These are phyloP conservation scores for Achaetomium macrosporum DNA, from an alignment of 2,329 filamentous ascomycete species.

Conservation along the genomic window DNA sequence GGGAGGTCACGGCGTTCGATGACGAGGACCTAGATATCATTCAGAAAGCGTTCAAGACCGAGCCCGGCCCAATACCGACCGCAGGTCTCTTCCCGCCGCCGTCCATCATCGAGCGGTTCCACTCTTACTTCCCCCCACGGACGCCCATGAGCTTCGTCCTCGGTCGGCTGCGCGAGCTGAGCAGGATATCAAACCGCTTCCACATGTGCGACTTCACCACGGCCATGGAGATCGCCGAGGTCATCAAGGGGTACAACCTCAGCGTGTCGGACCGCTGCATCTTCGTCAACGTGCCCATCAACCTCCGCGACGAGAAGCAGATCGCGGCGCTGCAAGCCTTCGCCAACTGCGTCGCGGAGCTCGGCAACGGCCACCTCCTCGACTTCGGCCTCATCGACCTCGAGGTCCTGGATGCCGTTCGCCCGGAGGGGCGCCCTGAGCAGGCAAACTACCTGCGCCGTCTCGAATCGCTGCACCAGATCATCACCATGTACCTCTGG, in stretches of 20 bases:
- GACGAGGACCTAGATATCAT: slow-evolving; percentile 60
- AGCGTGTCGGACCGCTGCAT: slow-evolving; percentile 68
- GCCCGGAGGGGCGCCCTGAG: slow-evolving; percentile 31
- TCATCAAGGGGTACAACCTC: slow-evolving; percentile 67
- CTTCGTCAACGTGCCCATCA: slow-evolving; percentile 66
- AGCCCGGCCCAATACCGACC: slow-evolving; percentile 59
- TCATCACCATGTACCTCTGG: slow-evolving; percentile 85
- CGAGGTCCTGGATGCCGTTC: slow-evolving; percentile 62
- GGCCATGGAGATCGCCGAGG: slow-evolving; percentile 61
- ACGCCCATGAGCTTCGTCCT: slow-evolving; percentile 83
- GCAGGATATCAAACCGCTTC: slow-evolving; percentile 59
- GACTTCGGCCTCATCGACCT: slow-evolving; percentile 66
- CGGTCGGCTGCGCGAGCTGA: slow-evolving; percentile 65
- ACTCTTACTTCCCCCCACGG: slow-evolving; percentile 71
- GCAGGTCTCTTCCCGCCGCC: slow-evolving; percentile 73
- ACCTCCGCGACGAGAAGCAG: slow-evolving; percentile 45
- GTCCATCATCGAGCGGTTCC: slow-evolving; percentile 66
- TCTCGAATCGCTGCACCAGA: slow-evolving; percentile 75
- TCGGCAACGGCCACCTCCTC: slow-evolving; percentile 61
- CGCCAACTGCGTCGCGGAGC: slow-evolving; percentile 63
- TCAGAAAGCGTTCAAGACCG: slow-evolving; percentile 53
- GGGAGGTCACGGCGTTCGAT: slow-evolving; percentile 75
- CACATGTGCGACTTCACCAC: slow-evolving; percentile 62
- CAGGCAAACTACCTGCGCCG: slow-evolving; percentile 53
- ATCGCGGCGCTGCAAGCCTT: slow-evolving; percentile 53